A percentile compares a stretch with the other conserved stretches of the same genome.
Conservation (phyloP, 2,329 filamentous ascomycete genomes). For the Fusarium denticulatum region DNA sequence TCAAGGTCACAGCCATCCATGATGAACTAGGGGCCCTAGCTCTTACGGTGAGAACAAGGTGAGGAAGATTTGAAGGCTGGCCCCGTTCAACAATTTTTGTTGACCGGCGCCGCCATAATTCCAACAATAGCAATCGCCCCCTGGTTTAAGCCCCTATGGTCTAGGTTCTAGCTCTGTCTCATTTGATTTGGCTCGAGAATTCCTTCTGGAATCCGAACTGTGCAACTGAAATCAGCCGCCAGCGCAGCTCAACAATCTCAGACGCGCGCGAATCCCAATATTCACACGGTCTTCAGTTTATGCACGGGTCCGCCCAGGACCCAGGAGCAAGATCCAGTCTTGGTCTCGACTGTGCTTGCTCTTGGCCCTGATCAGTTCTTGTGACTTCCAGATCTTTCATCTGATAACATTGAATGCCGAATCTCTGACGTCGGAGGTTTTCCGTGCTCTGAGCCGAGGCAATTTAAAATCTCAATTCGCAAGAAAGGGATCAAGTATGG, state of each 20-base stretch:
- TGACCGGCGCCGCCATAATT: conserved; percentile 16
- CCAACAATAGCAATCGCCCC: conserved; percentile 37
- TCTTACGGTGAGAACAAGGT: conserved; percentile 34
- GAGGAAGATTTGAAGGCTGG: conserved; percentile 21
- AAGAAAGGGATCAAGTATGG: conserved; percentile 16
- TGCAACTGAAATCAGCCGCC: conserved; percentile 4
- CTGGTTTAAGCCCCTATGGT: neutral
- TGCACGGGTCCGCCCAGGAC: conserved; percentile 17
- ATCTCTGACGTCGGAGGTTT: conserved; percentile 17
- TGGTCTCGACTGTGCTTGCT: neutral
- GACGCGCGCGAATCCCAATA: conserved; percentile 20
- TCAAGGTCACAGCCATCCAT: neutral
- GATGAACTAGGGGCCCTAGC: conserved; percentile 15
- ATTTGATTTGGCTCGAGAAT: conserved; percentile 5
- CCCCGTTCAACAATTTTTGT: conserved; percentile 38
- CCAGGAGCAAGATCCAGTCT: neutral
- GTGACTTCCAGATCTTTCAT: conserved; percentile 25
- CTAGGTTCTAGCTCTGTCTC: neutral
- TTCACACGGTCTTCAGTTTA: conserved; percentile 19
- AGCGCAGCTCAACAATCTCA: conserved; percentile 31
- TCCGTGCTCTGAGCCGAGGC: conserved; percentile 36
- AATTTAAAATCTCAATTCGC: conserved; percentile 20
- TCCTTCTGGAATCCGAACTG: conserved; percentile 14
- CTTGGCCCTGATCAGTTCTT: conserved; percentile 12
- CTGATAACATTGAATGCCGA: conserved; percentile 3